phyloP scores from a whole-genome alignment of 495 filamentous ascomycete genomes.

The Tirmania nivea region DNA sequence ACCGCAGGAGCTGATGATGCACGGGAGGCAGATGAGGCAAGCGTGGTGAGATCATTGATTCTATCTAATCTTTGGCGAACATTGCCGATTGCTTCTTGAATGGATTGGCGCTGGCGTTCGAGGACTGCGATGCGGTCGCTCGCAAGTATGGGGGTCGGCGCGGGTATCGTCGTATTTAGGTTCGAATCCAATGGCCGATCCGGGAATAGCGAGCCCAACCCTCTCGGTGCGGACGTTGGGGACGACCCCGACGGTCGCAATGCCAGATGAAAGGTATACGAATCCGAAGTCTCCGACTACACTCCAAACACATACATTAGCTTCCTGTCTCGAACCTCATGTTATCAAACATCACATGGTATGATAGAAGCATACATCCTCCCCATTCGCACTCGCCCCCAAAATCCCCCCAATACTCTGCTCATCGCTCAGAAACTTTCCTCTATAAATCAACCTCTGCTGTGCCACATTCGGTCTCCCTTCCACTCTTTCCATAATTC shows the following conservation, averaged over 20 bases:
- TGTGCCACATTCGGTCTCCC: slow-evolving; percentile 10
- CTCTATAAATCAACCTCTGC: slow-evolving; percentile 15
- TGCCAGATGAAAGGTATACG: neutral
- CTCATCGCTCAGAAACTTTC: slow-evolving; percentile 10
- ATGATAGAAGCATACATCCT: neutral
- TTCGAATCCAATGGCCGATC: neutral
- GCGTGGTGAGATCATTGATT: too few relatives aligned
- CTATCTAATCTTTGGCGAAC: too few relatives aligned
- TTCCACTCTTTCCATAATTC: slow-evolving; percentile 9
- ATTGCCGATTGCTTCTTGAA: too few relatives aligned
- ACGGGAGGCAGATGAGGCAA: too few relatives aligned
- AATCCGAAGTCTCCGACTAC: neutral
- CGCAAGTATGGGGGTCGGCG: neutral
- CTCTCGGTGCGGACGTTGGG: neutral
- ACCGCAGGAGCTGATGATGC: too few relatives aligned
- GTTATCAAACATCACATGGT: neutral
- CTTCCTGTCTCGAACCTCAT: neutral
- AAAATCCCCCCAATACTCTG: neutral
- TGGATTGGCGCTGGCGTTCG: too few relatives aligned
- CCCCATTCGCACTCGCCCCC: neutral
- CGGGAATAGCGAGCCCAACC: neutral
- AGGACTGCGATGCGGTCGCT: neutral
- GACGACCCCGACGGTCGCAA: neutral
- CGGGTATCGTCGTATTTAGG: neutral
- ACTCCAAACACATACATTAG: neutral